These are phyloP conservation scores for Neofusicoccum laricinum DNA, from an alignment of 2,329 filamentous ascomycete species.

Conservation along the genomic window DNA sequence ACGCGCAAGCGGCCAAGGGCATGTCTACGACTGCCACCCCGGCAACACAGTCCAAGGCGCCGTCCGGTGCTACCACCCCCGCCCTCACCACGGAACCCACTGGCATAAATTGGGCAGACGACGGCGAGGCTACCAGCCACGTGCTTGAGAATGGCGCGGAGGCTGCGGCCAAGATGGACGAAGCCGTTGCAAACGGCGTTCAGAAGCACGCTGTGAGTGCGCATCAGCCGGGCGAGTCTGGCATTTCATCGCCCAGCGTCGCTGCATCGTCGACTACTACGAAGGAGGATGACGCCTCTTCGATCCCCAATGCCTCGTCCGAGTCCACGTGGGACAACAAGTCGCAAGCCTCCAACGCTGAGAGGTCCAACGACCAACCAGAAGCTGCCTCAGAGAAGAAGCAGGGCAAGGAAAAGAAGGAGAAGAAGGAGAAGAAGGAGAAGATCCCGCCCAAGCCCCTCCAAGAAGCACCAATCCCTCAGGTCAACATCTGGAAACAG, in stretches of 20 bases:
- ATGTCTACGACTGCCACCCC: constrained; percentile 51
- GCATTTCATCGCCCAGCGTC: constrained; percentile 52
- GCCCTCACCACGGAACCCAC: constrained; percentile 38
- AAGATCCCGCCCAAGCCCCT: constrained; percentile 56
- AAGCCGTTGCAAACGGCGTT: constrained; percentile 22
- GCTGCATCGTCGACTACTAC: constrained; percentile 52
- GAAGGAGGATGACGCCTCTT: constrained; percentile 61
- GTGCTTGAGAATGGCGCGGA: constrained; percentile 25
- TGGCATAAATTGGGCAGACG: constrained; percentile 45
- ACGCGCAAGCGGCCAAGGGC: constrained; percentile 92
- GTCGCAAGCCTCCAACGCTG: constrained; percentile 60
- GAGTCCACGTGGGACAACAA: constrained; percentile 68
- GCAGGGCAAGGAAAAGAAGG: constrained; percentile 50
- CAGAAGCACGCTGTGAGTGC: constrained; percentile 20
- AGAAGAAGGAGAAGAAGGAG: constrained; percentile 44
- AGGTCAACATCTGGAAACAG: constrained; percentile 86
- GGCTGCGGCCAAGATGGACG: constrained; percentile 26
- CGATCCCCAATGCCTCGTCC: constrained; percentile 61
- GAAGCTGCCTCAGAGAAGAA: constrained; percentile 30
- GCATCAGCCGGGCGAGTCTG: constrained; percentile 24
- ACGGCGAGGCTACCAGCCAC: constrained; percentile 43
- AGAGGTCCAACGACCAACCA: constrained; percentile 51
- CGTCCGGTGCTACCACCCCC: constrained; percentile 42
- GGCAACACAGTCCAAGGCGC: constrained; percentile 44
- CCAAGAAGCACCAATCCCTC: constrained; percentile 76